Evolutionary conservation across 257 asterid genomes (phyloP).

Genomic region (Solanum arcanum): DNA sequence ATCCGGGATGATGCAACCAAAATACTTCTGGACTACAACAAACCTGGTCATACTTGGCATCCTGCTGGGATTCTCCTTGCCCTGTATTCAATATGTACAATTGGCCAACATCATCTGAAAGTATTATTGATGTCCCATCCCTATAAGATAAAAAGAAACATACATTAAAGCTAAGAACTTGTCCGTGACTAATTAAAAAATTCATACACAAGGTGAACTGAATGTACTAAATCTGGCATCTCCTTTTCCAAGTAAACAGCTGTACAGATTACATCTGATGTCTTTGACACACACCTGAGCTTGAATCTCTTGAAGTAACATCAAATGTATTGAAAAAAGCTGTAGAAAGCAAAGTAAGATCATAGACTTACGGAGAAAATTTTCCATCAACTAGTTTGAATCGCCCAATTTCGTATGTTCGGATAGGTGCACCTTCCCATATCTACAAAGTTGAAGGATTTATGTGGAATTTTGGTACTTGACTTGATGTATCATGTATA

Average conservation of each 20-base stretch:
- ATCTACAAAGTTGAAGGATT: slow-evolving; percentile 35
- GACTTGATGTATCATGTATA: background rate
- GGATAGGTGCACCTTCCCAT: slow-evolving; percentile 93
- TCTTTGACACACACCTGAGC: background rate
- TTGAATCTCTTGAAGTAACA: background rate
- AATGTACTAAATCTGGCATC: background rate
- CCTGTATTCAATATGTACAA: slow-evolving; percentile 81
- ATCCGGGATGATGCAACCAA: background rate
- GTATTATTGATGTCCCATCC: slow-evolving; percentile 94
- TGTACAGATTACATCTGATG: background rate
- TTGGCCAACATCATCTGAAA: slow-evolving; percentile 95
- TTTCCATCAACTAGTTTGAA: slow-evolving; percentile 93
- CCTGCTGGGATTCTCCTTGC: slow-evolving; percentile 90
- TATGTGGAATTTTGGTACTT: background rate
- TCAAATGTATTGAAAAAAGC: background rate
- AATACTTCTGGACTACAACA: background rate
- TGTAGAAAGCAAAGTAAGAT: background rate
- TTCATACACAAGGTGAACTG: background rate
- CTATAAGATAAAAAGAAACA: slow-evolving; percentile 26
- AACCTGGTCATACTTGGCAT: slow-evolving; percentile 95
- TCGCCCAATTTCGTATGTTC: slow-evolving; percentile 70
- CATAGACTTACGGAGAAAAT: slow-evolving; percentile 87
- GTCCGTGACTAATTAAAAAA: slow-evolving; percentile 6
- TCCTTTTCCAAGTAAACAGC: background rate
- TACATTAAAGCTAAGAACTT: background rate